Evolutionary conservation across 495 filamentous ascomycete genomes (phyloP).

Genomic region (Physcia stellaris): DNA sequence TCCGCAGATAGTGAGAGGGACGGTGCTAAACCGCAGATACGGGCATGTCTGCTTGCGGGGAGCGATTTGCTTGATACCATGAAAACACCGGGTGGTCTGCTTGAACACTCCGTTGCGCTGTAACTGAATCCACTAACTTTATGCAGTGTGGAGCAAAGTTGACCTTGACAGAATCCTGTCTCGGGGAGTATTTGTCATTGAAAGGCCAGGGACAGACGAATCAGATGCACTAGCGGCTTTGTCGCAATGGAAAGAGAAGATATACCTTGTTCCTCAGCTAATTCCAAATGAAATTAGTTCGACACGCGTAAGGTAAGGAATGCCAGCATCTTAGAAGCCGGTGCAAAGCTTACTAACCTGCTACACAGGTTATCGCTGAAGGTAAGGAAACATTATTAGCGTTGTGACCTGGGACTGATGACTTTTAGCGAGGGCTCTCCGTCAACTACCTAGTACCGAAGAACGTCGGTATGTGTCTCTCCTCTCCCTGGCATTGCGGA

Average conservation of each 20-base stretch:
- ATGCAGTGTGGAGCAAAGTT: conserved; percentile 57
- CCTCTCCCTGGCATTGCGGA: too few relatives aligned
- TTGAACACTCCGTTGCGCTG: neutral
- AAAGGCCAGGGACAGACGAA: conserved; percentile 79
- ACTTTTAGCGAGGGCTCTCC: too few relatives aligned
- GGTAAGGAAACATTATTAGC: too few relatives aligned
- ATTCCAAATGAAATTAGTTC: conserved; percentile 84
- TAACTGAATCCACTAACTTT: neutral
- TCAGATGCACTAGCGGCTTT: conserved; percentile 66
- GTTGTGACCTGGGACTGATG: too few relatives aligned
- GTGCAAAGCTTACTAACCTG: too few relatives aligned
- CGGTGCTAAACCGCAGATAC: conserved; percentile 45
- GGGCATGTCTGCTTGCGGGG: conserved; percentile 67
- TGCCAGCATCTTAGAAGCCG: too few relatives aligned
- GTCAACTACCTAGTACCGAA: too few relatives aligned
- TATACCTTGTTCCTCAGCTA: conserved; percentile 75
- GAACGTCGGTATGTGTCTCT: too few relatives aligned
- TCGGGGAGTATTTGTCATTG: conserved; percentile 74
- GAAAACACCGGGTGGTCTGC: conserved; percentile 39
- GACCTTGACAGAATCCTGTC: conserved; percentile 81
- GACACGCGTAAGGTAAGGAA: too few relatives aligned
- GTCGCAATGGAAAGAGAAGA: conserved; percentile 62
- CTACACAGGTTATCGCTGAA: too few relatives aligned
- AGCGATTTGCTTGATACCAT: conserved; percentile 83
- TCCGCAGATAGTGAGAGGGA: conserved; percentile 44